phyloP scores from a whole-genome alignment of 2,329 filamentous ascomycete genomes.

The Parafenestella ontariensis region DNA sequence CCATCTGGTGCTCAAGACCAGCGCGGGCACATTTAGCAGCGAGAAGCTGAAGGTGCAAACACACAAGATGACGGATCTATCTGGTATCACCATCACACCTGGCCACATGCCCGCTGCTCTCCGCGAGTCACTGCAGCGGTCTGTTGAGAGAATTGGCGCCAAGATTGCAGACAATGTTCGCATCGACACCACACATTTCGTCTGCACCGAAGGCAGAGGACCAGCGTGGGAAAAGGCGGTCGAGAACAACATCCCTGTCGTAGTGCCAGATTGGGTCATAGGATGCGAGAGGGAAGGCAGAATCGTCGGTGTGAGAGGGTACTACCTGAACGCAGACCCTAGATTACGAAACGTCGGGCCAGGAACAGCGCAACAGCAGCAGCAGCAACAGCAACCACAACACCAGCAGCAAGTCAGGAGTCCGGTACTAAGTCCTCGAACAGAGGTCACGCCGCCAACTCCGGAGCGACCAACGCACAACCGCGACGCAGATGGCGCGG shows the following conservation, averaged over 20 bases:
- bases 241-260: conserved; percentile 97
- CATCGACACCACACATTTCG: conserved; percentile 98
- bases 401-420: conserved; percentile 31
- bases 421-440: conserved; percentile 53
- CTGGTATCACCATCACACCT: conserved; percentile 91
- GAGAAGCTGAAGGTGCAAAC: conserved; percentile 87
- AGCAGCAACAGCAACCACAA: conserved; percentile 28
- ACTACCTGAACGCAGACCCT: conserved; percentile 89
- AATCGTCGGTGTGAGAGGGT: conserved; percentile 92
- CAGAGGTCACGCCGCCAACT: conserved; percentile 59
- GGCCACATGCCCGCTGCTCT: conserved; percentile 79
- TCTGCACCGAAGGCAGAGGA: conserved; percentile 91
- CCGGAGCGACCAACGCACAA: conserved; percentile 50
- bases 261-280: conserved; percentile 95
- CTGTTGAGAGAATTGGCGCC: conserved; percentile 87
- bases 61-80: conserved; percentile 98
- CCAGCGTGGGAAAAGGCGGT: conserved; percentile 94
- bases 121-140: conserved; percentile 74
- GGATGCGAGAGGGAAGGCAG: conserved; percentile 93
- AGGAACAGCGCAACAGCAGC: conserved; percentile 33
- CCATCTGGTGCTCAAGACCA: conserved; percentile 89
- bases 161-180: conserved; percentile 88
- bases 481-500: conserved; percentile 27
- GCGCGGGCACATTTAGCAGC: conserved; percentile 83
- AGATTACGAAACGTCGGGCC: conserved; percentile 63